Percentiles rank a stretch among this genome's conserved stretches.
These are phyloP conservation scores for Trichoderma oligosporum DNA, from an alignment of 2,329 filamentous ascomycete genomes.

Conservation along the genomic window DNA sequence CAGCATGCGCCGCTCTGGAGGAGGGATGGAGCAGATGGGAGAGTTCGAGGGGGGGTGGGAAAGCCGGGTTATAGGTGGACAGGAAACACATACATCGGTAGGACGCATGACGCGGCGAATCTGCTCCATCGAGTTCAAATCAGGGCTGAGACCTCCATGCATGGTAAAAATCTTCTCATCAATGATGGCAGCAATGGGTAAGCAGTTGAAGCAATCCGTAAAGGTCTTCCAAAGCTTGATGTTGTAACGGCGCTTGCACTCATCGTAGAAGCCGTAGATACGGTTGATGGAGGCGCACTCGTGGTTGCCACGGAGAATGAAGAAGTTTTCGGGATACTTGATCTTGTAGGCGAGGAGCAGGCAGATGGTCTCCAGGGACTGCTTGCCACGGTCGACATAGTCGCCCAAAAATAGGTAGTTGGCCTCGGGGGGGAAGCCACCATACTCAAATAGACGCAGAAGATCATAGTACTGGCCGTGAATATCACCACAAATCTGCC, in stretches of 20 bases:
- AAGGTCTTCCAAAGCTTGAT: slow-evolving; percentile 99
- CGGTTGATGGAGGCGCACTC: slow-evolving; percentile 98
- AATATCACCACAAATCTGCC: slow-evolving; percentile 96
- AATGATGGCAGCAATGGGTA: slow-evolving; percentile 97
- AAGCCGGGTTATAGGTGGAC: neutral
- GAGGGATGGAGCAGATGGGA: neutral
- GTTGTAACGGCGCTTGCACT: slow-evolving; percentile 98
- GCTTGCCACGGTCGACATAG: slow-evolving; percentile 98
- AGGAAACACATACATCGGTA: slow-evolving; percentile 76
- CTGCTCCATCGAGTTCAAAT: slow-evolving; percentile 99
- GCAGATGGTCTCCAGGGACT: slow-evolving; percentile 98
- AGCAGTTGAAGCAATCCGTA: slow-evolving; percentile 98
- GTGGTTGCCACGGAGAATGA: slow-evolving; percentile 97
- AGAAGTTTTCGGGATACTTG: slow-evolving; percentile 99
- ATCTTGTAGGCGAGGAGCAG: slow-evolving; percentile 97
- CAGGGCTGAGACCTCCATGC: slow-evolving; percentile 95
- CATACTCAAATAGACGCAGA: slow-evolving; percentile 94
- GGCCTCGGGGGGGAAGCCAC: slow-evolving; percentile 94
- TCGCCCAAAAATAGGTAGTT: slow-evolving; percentile 99
- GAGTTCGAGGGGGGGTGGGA: neutral
- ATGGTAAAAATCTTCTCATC: slow-evolving; percentile 99
- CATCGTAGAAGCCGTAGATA: slow-evolving; percentile 99
- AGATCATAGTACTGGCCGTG: slow-evolving; percentile 99
- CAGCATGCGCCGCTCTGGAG: neutral
- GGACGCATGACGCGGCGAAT: slow-evolving; percentile 98